Evolutionary conservation across 2,329 filamentous ascomycete genomes (phyloP), one percentile per base, ranked within the genome.

Genomic region (Hymenoscyphus occultus): DNA sequence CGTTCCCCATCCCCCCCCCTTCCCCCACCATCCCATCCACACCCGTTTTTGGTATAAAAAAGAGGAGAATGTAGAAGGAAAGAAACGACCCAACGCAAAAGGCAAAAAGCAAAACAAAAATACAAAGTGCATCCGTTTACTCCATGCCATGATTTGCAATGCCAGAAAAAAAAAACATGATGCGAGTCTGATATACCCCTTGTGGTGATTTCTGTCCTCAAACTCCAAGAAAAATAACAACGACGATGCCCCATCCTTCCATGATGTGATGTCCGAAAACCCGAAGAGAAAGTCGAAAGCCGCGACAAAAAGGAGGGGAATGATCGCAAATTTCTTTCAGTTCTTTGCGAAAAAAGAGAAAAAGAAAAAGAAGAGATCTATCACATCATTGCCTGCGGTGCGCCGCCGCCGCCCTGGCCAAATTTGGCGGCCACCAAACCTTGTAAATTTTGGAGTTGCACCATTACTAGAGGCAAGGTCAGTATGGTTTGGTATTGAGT

Each of bases 371-470:
- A 61, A 61, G 28, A 48, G n/a, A 54, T 54, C 39, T 32, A 60
- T 66, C 57, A 65, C 67, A 64, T 66, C 67, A 67, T 58, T n/a
- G 65, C 67, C 58, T 69, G 69, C 22, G 65, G 67, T 28, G 65
- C 65, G 28, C 59, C 58, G 19, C 39, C 48, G 40, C 64, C 45
- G 68, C 61, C 19, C 64, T 65, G 39, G 22, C 59, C 14, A 39
- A 39, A 39, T 56, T 62, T 39, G 22, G 62, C n/a, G 32, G 66
- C 66, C 7, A 73, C 67, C 14, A 73, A 42, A n/a, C 56, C 66
- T 61, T 73, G 69, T 12, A 73, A 61, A 39, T 65, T 66, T 56
- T 69, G 65, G 22, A 72, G 60, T 56, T 71, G 68, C 12, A 60
- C 65, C 66, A 70, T 65, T 56, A 70, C 64, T 65, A 61, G 14